Evolutionary conservation across 2,329 filamentous ascomycete genomes (phyloP).

Genomic region (Fusarium brevicatenulatum): DNA sequence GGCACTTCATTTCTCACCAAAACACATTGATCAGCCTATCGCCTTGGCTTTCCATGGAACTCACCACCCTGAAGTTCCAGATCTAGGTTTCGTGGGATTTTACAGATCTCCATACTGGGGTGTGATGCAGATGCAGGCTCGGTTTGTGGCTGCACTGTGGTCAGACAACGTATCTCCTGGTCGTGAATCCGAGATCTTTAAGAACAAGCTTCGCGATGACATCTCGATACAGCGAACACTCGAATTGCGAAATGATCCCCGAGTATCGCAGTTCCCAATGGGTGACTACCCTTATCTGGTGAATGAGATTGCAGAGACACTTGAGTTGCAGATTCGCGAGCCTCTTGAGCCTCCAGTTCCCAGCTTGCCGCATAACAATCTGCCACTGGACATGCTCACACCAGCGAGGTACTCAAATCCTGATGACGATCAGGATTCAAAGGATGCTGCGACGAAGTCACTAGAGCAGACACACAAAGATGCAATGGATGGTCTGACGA

Average conservation of each 20-base stretch:
- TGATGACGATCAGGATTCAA: constrained; percentile 51
- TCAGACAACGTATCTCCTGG: constrained; percentile 39
- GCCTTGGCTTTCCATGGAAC: constrained; percentile 75
- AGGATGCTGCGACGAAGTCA: constrained; percentile 54
- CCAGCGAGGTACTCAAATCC: constrained; percentile 63
- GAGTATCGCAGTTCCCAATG: constrained; percentile 80
- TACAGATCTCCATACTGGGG: constrained; percentile 89
- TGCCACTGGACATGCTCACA: constrained; percentile 64
- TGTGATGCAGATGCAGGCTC: constrained; percentile 87
- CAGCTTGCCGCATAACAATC: constrained; percentile 52
- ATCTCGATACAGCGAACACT: constrained; percentile 58
- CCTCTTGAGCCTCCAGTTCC: constrained; percentile 42
- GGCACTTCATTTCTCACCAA: constrained; percentile 66
- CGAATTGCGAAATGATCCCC: constrained; percentile 61
- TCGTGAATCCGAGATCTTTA: constrained; percentile 45
- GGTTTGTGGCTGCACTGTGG: constrained; percentile 73
- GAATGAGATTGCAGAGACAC: constrained; percentile 72
- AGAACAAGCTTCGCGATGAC: constrained; percentile 56
- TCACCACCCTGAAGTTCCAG: constrained; percentile 67
- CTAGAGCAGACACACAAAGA: constrained; percentile 58
- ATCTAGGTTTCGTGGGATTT: constrained; percentile 82
- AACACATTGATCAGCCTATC: constrained; percentile 67
- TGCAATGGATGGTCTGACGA: constrained; percentile 54
- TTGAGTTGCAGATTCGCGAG: constrained; percentile 61
- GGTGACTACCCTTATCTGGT: constrained; percentile 82